A percentile compares a stretch with the other conserved stretches of the same genome.
These are phyloP conservation scores for Gnomoniopsis sp. DNA, from an alignment of 2,329 filamentous ascomycete genomes.

Conservation along the genomic window DNA sequence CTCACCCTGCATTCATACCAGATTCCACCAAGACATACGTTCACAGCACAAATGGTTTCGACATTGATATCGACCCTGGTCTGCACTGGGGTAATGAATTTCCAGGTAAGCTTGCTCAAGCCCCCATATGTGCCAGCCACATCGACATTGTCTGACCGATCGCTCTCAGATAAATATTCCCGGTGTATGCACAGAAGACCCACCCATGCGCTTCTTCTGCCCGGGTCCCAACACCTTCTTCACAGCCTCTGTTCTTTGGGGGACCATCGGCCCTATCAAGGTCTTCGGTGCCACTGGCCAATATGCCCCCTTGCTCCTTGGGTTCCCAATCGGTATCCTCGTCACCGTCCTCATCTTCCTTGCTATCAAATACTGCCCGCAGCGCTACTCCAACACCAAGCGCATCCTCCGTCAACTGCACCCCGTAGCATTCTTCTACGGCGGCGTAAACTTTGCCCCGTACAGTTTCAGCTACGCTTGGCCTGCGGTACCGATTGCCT, in stretches of 20 bases:
- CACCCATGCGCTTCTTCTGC: neutral
- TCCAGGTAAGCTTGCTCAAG: conserved; percentile 25
- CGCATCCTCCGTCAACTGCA: conserved; percentile 39
- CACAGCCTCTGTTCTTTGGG: conserved; percentile 53
- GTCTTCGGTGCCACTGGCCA: conserved; percentile 45
- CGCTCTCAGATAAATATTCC: neutral
- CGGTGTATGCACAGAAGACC: neutral
- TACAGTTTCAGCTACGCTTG: conserved; percentile 46
- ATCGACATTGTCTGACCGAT: neutral
- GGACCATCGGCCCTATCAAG: conserved; percentile 44
- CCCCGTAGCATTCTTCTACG: conserved; percentile 45
- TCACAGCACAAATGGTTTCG: conserved; percentile 55
- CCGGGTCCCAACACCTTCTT: conserved; percentile 51
- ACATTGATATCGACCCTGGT: conserved; percentile 54
- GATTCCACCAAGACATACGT: conserved; percentile 58
- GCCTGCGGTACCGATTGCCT: conserved; percentile 41
- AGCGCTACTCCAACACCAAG: conserved; percentile 6
- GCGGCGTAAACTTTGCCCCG: conserved; percentile 42
- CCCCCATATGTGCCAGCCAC: neutral
- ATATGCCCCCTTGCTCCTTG: conserved; percentile 45
- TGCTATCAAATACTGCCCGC: neutral
- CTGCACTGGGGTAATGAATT: conserved; percentile 43
- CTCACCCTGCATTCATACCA: conserved; percentile 23
- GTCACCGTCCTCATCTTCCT: conserved; percentile 25
- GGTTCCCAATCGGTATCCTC: conserved; percentile 47